Evolutionary conservation across 148 eudicot species (phyloP).

Genomic region (Salicornia ramosissima): DNA sequence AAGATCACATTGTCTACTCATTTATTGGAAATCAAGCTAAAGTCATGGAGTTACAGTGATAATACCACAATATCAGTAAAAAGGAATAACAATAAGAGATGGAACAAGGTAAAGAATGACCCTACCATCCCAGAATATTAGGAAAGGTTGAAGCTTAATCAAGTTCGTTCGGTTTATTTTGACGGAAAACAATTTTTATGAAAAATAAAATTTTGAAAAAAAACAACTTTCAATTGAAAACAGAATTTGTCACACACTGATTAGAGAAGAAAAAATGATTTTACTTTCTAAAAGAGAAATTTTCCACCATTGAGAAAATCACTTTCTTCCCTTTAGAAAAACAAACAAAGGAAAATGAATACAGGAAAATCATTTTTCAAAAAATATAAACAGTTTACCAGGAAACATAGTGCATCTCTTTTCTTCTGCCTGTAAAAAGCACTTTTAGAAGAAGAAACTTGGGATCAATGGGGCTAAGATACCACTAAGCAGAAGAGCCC

Average conservation of each 20-base stretch:
- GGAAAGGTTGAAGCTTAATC: slow-evolving; percentile 10
- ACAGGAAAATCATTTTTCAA: no score
- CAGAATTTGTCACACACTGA: no score
- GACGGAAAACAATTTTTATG: no score
- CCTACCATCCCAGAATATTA: slow-evolving; percentile 23
- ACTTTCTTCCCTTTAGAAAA: no score
- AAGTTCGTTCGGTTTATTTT: no score
- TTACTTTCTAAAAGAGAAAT: no score
- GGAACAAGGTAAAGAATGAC: slow-evolving; percentile 6
- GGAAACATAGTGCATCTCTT: background rate
- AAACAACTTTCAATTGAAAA: no score
- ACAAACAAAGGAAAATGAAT: no score
- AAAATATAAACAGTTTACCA: no score
- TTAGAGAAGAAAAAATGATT: no score
- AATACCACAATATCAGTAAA: slow-evolving; percentile 5
- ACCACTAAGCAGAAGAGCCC: slow-evolving; percentile 17
- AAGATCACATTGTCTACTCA: slow-evolving; percentile 17
- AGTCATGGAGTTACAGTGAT: background rate
- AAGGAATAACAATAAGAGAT: slow-evolving; percentile 1
- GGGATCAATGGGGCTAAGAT: slow-evolving; percentile 12
- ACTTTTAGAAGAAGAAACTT: slow-evolving; percentile 6
- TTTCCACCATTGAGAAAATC: no score
- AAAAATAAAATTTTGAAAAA: no score
- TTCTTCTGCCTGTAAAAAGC: background rate
- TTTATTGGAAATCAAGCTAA: background rate